Percentiles rank a stretch among this genome's conserved stretches.
phyloP scores from a whole-genome alignment of 192 early-diverging fungal species.

The Rhizophagus sp. region DNA sequence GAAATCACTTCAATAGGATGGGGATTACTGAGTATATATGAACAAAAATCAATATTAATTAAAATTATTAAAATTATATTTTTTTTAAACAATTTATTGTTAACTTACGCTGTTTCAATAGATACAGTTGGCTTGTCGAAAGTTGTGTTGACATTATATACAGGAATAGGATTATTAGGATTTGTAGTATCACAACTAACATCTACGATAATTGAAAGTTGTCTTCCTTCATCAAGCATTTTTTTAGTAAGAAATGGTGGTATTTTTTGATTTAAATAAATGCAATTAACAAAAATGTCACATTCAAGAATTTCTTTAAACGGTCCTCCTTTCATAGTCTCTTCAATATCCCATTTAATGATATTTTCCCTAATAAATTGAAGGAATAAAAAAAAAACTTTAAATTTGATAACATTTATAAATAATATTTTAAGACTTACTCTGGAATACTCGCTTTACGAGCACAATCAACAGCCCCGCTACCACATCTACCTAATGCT shows the following conservation, averaged over 20 bases:
- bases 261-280: constrained; percentile 91
- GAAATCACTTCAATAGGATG: constrained; percentile 86
- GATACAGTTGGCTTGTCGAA: constrained; percentile 88
- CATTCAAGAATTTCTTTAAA: constrained; percentile 84
- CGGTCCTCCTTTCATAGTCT: constrained; percentile 91
- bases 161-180: constrained; percentile 96
- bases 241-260: constrained; percentile 92
- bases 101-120: constrained; percentile 57
- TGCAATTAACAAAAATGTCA: constrained; percentile 99
- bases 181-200: constrained; percentile 97
- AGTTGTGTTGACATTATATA: constrained; percentile 90
- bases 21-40: constrained; percentile 44
- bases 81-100: background rate
- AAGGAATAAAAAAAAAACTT: too few relatives aligned
- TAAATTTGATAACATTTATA: too few relatives aligned
- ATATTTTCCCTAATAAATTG: constrained; percentile 59
- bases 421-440: constrained; percentile 25
- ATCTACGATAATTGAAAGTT: constrained; percentile 85
- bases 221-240: constrained; percentile 69
- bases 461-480: constrained; percentile 84
- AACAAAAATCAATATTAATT: background rate
- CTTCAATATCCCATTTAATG: constrained; percentile 93
- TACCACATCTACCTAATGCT: constrained; percentile 92
- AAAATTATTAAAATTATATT: background rate
- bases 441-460: constrained; percentile 81